Conservation (phyloP, 2,329 filamentous ascomycete genomes). For the Saccharata proteae region DNA sequence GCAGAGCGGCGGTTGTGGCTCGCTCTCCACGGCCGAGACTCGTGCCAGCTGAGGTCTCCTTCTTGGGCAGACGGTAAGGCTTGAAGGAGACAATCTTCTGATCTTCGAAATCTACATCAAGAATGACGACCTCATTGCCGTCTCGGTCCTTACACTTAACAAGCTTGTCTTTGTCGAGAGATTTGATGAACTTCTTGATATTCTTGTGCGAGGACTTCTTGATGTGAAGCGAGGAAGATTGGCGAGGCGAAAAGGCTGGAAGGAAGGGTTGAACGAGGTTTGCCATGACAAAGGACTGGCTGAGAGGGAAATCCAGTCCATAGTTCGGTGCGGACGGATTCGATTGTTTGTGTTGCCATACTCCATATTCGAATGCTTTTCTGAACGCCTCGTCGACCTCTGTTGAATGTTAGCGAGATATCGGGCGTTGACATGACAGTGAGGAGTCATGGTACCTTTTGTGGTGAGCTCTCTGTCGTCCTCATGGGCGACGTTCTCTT, state of each 20-base stretch:
- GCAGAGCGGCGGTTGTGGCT: slow-evolving; percentile 26
- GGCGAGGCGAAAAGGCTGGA: slow-evolving; percentile 43
- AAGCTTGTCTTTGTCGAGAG: slow-evolving; percentile 51
- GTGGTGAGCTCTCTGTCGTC: slow-evolving; percentile 43
- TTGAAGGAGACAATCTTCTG: slow-evolving; percentile 41
- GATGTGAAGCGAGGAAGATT: slow-evolving; percentile 48
- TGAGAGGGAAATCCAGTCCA: slow-evolving; percentile 49
- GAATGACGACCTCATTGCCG: slow-evolving; percentile 50
- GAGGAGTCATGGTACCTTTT: slow-evolving; percentile 31
- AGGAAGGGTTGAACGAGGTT: slow-evolving; percentile 55
- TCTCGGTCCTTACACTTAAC: slow-evolving; percentile 53
- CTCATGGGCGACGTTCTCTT: slow-evolving; percentile 17
- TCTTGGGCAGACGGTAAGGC: slow-evolving; percentile 51
- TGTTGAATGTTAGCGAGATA: slow-evolving; percentile 15
- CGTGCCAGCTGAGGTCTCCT: slow-evolving; percentile 34
- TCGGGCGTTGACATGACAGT: not conserved
- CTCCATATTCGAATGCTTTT: slow-evolving; percentile 51
- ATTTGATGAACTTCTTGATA: slow-evolving; percentile 57
- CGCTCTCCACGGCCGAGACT: slow-evolving; percentile 20
- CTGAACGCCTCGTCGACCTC: slow-evolving; percentile 56
- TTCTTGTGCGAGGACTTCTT: slow-evolving; percentile 63
- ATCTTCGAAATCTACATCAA: slow-evolving; percentile 54
- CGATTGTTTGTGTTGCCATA: slow-evolving; percentile 47
- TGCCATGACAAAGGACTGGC: slow-evolving; percentile 51
- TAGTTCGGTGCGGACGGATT: slow-evolving; percentile 40